phyloP scores from a whole-genome alignment of 495 filamentous ascomycete genomes.

The Annulohypoxylon maeteangense region DNA sequence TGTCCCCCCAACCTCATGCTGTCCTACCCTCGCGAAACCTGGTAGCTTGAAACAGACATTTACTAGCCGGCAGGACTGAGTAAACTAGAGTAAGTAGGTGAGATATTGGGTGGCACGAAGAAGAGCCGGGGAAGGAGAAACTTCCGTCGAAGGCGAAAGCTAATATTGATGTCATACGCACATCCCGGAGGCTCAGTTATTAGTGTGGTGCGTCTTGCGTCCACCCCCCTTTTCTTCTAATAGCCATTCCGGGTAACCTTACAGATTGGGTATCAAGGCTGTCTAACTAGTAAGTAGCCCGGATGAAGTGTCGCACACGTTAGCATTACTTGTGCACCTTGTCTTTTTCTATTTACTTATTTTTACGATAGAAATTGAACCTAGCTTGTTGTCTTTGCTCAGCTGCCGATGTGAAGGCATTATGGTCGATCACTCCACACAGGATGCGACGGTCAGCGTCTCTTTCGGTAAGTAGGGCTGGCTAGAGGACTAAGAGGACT shows the following conservation, averaged over 20 bases:
- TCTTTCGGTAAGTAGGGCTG: slow-evolving; percentile 32
- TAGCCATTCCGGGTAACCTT: neutral
- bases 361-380: neutral
- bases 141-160: slow-evolving; percentile 3
- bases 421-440: slow-evolving; percentile 6
- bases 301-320: neutral
- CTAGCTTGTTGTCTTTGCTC: neutral
- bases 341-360: neutral
- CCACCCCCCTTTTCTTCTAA: neutral
- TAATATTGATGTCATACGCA: slow-evolving; percentile 7
- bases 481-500: neutral
- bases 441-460: slow-evolving; percentile 30
- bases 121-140: slow-evolving; percentile 6
- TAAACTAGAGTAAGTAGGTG: too few species aligned
- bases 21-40: slow-evolving; percentile 28
- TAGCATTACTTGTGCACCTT: neutral
- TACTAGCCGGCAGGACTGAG: neutral
- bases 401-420: neutral
- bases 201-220: neutral
- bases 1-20: slow-evolving; percentile 3
- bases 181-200: slow-evolving; percentile 8
- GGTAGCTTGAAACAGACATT: slow-evolving; percentile 15
- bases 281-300: neutral
- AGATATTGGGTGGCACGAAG: slow-evolving; percentile 1
- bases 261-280: slow-evolving; percentile 13